Base-by-base conservation (phyloP, 2,329 filamentous ascomycete genomes). In the Fusarium musae region DNA sequence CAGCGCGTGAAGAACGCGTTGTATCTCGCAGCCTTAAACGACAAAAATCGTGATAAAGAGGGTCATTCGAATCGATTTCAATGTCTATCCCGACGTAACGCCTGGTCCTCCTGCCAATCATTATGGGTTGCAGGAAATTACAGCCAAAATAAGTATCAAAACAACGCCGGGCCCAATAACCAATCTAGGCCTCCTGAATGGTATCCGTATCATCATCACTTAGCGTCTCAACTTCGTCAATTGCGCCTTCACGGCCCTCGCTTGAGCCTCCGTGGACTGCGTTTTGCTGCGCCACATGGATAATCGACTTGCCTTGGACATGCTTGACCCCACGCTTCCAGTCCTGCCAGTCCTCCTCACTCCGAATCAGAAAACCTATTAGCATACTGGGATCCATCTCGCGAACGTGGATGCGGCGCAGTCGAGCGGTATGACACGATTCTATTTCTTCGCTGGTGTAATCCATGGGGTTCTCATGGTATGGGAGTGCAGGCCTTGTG, bases 351-450 rank as follows among this genome's bases (percentile, higher is more conserved):
- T 99, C 96, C 47, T 91, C 88, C 76, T 96, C 91, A 65, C 93
- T 90, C 44, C 88, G 89, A 70, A 99, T 95, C 40, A 99, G 84
- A 78, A 98, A 98, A 9, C 94, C 96, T 73, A 99, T 93, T 46
- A 99, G 85, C 96, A 99, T 99, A 79, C 95, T 98, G 0, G 96
- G 96, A 78, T 99, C 96, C 93, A 99, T 96, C 79, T 98, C 95
- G 66, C 91, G 91, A 54, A 99, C 88, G 75, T 96, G 92, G 36
- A 99, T 87, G 63, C 93, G 89, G 42, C 96, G 91, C 23, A 99
- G 84, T 53, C 96, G 91, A 57, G 93, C 89, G 1, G 95, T 98
- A 80, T 99, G 96, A 78, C 94, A 98, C 2, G 93, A 93, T 62
- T 92, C 89, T 21, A 97, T 81, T 66, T 98, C 95, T 75, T 93